Base-by-base conservation (phyloP, 495 filamentous ascomycete species). In the Trichoderma orchidacearum region DNA sequence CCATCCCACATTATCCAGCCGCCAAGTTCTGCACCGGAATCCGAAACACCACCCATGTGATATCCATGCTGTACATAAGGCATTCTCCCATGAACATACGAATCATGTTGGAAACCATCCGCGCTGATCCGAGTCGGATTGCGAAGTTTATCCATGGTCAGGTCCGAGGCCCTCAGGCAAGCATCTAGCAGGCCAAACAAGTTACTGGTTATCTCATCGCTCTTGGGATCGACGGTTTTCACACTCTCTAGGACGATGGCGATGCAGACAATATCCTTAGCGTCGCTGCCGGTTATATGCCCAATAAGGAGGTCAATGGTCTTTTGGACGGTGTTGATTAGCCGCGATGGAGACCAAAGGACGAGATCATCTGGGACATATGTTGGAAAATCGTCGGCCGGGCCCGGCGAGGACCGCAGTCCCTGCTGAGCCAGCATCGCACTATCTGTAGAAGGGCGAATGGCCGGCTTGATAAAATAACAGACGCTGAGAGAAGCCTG, bases 401-500 rank as follows among this genome's bases (percentile, higher is more conserved):
- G 28, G 15, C 15, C 18, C 28, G 51, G 28, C 9, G 51, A 30
- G 11, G 51, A 5, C 28, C 27, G 15, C 57, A 58, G 18, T 3
- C 30, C 35, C 3, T 58, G 51, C 51, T 63, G 60, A 6, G 52
- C 56, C n/a, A 58, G 62, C 18, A 60, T 30, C 18, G 27, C 50
- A 5, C 60, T 56, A 32, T 54, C 18, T 53, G 51, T 23, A 32
- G 56, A 12, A 18, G 51, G 32, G 25, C 56, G 51, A 11, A 53
- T 30, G 35, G 62, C 60, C 28, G 60, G 60, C 35, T 67, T 68
- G 56, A 71, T 63, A 41, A 66, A 72, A 51, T 66, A 68, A 56
- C 70, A 72, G 23, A 72, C 51, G 30, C 70, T 64, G 28, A 72
- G 65, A 5, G 65, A 64, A 5, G 68, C 66, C 57, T 70, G 66